phyloP scores from a whole-genome alignment of 352 stramenopile species.

The Phytophthora capsici region DNA sequence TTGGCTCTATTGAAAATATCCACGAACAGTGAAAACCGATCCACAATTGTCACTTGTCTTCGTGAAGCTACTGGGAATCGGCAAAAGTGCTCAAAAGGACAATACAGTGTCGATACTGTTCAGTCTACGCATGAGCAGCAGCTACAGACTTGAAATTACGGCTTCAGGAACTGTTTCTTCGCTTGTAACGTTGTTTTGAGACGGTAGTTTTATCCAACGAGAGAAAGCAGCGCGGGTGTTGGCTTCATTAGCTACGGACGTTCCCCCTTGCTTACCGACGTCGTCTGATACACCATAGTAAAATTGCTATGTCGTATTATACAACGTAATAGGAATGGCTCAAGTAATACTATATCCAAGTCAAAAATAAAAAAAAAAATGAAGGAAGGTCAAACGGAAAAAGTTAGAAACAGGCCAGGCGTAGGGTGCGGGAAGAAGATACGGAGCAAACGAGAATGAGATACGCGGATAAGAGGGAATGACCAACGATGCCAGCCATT shows the following conservation, averaged over 20 bases:
- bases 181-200: conserved; percentile 13
- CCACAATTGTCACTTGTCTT: conserved; percentile 2
- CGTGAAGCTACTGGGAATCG: background rate
- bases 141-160: conserved; percentile 5
- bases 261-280: conserved; percentile 20
- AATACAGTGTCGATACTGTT: conserved; percentile 7
- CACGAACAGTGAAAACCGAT: background rate
- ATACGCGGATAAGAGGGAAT: too few relatives aligned
- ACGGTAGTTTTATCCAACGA: conserved; percentile 5
- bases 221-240: conserved; percentile 25
- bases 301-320: conserved; percentile 15
- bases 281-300: too few relatives aligned
- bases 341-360: conserved; percentile 18
- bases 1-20: conserved; percentile 19
- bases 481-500: too few relatives aligned
- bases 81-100: conserved; percentile 12
- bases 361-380: conserved; percentile 10
- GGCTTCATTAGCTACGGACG: conserved; percentile 12
- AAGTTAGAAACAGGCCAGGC: background rate
- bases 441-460: too few relatives aligned
- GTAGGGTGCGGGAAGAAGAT: background rate
- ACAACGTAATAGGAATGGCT: conserved; percentile 26
- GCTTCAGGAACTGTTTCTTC: background rate
- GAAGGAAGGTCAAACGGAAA: conserved; percentile 11
- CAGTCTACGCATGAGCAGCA: conserved; percentile 10